Percentiles rank a stretch among this genome's conserved stretches.
These are phyloP conservation scores for Amanita brunnescens DNA, from an alignment of 768 basidiomycete species.

Conservation along the genomic window DNA sequence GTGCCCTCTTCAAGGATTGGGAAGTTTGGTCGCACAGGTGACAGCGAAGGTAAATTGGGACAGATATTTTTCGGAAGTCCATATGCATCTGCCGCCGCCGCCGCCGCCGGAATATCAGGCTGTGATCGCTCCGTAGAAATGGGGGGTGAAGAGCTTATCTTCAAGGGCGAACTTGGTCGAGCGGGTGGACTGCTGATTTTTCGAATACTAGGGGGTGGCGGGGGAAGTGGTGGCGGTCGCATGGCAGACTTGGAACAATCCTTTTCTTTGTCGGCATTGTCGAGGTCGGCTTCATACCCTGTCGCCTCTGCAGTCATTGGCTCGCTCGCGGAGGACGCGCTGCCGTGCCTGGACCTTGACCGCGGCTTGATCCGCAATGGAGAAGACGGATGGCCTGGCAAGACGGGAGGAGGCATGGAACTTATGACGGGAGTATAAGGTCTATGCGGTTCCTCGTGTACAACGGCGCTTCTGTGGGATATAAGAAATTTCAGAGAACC, in stretches of 20 bases:
- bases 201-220: background rate
- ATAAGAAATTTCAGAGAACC: conserved; percentile 84
- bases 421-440: conserved; percentile 21
- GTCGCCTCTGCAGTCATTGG: conserved; percentile 40
- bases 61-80: background rate
- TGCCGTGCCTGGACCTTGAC: conserved; percentile 56
- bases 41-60: conserved; percentile 36
- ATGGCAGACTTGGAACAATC: conserved; percentile 30
- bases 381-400: conserved; percentile 39
- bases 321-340: conserved; percentile 65
- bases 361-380: conserved; percentile 35
- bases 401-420: conserved; percentile 21
- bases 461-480: conserved; percentile 51
- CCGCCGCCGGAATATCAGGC: conserved; percentile 16
- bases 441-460: conserved; percentile 40
- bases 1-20: conserved; percentile 28
- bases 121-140: background rate
- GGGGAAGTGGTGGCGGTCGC: conserved; percentile 18
- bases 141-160: conserved; percentile 25
- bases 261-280: conserved; percentile 46
- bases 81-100: conserved; percentile 20
- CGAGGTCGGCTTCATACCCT: conserved; percentile 70
- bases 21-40: conserved; percentile 35
- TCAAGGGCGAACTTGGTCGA: conserved; percentile 28
- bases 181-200: conserved; percentile 8